Evolutionary conservation across 1,284 basidiomycete species (phyloP).

Genomic region (Marasmius tenuissimus): DNA sequence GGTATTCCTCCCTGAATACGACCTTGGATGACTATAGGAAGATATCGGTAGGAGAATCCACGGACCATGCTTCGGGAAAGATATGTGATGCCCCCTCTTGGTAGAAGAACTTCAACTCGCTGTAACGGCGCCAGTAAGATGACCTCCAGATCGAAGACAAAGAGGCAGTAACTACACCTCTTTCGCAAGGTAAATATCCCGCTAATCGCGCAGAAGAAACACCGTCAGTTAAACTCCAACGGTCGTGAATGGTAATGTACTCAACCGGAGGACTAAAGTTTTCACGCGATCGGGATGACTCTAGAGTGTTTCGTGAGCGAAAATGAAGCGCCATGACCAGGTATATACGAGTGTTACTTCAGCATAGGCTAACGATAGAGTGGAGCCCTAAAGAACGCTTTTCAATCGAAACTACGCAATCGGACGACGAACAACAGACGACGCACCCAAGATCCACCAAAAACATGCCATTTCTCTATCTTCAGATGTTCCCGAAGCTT

Average conservation of each 20-base stretch:
- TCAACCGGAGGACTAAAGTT: slow-evolving; percentile 78
- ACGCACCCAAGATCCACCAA: slow-evolving; percentile 86
- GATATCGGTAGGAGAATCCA: not conserved
- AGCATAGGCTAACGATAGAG: slow-evolving; percentile 86
- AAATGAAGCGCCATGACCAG: slow-evolving; percentile 2
- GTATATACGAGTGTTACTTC: slow-evolving; percentile 50
- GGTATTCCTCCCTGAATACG: slow-evolving; percentile 72
- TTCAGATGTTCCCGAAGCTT: slow-evolving; percentile 71
- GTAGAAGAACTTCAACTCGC: slow-evolving; percentile 92
- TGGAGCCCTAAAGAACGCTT: slow-evolving; percentile 70
- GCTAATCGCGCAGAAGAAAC: slow-evolving; percentile 30
- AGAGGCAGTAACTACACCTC: slow-evolving; percentile 40
- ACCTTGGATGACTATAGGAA: slow-evolving; percentile 2
- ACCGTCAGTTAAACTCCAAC: not conserved
- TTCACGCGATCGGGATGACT: slow-evolving; percentile 81
- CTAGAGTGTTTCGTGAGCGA: slow-evolving; percentile 31
- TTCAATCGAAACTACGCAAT: not conserved
- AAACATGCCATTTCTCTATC: slow-evolving; percentile 89
- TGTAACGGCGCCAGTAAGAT: slow-evolving; percentile 22
- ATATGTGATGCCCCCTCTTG: slow-evolving; percentile 80
- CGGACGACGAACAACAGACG: not conserved
- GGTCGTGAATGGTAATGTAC: not conserved
- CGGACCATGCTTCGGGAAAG: slow-evolving; percentile 87
- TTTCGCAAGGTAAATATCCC: slow-evolving; percentile 89
- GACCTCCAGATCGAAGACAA: not conserved